phyloP scores from a whole-genome alignment of 257 asterid species.

The Schizonepeta tenuifolia region DNA sequence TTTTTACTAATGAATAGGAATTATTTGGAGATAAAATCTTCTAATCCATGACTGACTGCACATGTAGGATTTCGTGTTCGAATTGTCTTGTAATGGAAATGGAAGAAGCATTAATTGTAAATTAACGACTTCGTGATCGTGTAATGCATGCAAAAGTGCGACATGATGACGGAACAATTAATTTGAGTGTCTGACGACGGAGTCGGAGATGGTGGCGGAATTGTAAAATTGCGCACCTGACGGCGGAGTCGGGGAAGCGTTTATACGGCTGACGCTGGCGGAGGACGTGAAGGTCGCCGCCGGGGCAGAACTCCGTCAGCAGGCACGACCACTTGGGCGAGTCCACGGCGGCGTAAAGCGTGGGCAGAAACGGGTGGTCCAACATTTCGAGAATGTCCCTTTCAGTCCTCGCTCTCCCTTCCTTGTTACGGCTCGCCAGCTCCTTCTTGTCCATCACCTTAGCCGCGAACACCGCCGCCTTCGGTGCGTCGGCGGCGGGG shows the following conservation, averaged over 20 bases:
- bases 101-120: no score
- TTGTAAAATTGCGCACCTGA: constrained; percentile 52
- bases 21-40: no score
- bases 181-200: no score
- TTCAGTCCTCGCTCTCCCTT: constrained; percentile 83
- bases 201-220: background rate
- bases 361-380: constrained; percentile 87
- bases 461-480: constrained; percentile 63
- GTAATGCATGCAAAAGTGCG: constrained; percentile 21
- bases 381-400: constrained; percentile 74
- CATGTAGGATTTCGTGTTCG: no score
- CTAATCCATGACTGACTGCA: no score
- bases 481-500: constrained; percentile 25
- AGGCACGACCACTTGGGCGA: constrained; percentile 86
- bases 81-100: no score
- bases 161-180: background rate
- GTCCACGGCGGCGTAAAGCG: constrained; percentile 72
- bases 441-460: constrained; percentile 87
- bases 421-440: constrained; percentile 77
- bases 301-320: constrained; percentile 88
- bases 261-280: constrained; percentile 88
- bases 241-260: constrained; percentile 83
- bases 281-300: constrained; percentile 93
- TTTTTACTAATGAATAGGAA: no score
- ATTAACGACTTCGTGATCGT: background rate